Base-by-base conservation (phyloP, 2,329 filamentous ascomycete species). In the Ambrosiella beaveri region DNA sequence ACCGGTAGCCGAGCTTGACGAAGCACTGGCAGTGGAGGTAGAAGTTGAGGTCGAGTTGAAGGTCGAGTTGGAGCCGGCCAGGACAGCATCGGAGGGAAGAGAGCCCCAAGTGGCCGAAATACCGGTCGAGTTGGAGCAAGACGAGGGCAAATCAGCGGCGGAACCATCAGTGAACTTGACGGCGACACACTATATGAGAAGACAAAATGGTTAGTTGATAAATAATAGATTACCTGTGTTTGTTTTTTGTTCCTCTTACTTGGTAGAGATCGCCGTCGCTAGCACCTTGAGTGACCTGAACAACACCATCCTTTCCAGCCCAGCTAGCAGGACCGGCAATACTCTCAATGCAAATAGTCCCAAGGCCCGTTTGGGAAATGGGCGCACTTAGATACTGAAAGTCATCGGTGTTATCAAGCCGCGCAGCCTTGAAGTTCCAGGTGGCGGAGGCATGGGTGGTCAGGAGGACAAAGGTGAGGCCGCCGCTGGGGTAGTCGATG, bases 241-340 rank as follows among this genome's bases (percentile, higher is more conserved):
- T 47, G n/a, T n/a, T 47, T 47, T 17, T 13, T 2, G 11, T 11
- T 37, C 11, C 17, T 17, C 70, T 57, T 66, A 81, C 79, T 71
- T 79, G 75, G 64, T 74, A 82, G 5, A 82, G 67, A 13, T 77
- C 61, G 2, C 80, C 80, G 61, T 84, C 80, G 0, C 73, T 68
- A 0, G 74, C 78, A 17, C 75, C 70, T 19, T 71, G 73, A 0
- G 77, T 74, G 37, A 82, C 67, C 49, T 74, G 68, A 3, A 84
- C 64, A 13, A 82, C 68, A 15, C 78, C 80, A 66, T 75, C 75
- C 65, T 76, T 70, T 41, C 79, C 80, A 1, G 71, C 73, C 64
- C 72, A 80, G n/a, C 68, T 70, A 35, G 69, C 66, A 0, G 78
- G 77, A 0, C 76, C 70, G 1, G 69, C 71, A 45, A 83, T 66